Evolutionary conservation across 495 filamentous ascomycete species (phyloP), one percentile per base, ranked within the genome.

Genomic region (Penicillium flavigenum): DNA sequence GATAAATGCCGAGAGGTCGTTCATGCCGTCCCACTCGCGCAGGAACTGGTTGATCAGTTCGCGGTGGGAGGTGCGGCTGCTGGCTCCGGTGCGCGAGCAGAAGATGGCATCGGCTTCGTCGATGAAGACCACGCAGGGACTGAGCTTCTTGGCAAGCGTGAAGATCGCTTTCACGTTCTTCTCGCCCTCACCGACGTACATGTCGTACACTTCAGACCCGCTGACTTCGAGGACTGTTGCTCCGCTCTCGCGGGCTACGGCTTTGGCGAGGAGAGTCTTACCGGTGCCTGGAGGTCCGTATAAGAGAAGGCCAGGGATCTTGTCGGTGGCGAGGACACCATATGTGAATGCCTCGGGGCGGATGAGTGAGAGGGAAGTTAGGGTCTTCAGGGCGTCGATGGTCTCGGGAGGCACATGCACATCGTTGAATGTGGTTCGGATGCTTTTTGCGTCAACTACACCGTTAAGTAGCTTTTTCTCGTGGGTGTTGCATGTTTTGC

Each of bases 11-110:
- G 87, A 88, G 46, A 85, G 79, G 59, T 90, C 86, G 41, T 85
- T 88, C 82, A 98, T 87, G 16, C 95, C 94, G 63, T 97, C 94
- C 94, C 94, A 98, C 70, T 98, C 94, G n/a, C 90, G 84, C 36
- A 98, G 76, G 69, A 98, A 98, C 69, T 98, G 93, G 60, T 97
- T 98, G 74, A 98, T 95, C 45, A 94, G 86, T 73, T 98, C 94
- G 44, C 94, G 84, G 66, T 94, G 89, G 9, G 78, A 84, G 12
- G 81, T 83, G 56, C 84, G 82, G 24, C 78, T 77, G 51, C 78
- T 76, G 17, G 72, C 69, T 44, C 77, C 77, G 42, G 86, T 81
- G 24, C 94, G 84, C 2, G 87, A 83, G 16, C 88, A 86, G 57
- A 98, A 88, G 42, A 98, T 86, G 6, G 92, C 88, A 69, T 98